Conservation (phyloP, 768 basidiomycete species). For the Russula vinacea region DNA sequence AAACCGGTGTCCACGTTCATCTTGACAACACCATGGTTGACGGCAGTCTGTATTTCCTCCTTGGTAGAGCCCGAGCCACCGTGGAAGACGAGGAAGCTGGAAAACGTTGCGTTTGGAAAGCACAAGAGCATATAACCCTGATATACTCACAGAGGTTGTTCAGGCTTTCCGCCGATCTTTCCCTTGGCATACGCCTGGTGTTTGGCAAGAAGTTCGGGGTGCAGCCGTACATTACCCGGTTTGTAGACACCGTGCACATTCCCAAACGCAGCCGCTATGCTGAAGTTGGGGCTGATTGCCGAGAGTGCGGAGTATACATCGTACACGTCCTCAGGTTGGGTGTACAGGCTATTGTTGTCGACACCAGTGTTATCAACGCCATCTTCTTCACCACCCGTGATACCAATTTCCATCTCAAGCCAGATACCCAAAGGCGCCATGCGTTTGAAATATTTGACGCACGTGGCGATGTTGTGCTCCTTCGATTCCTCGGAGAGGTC, state of each 20-base stretch:
- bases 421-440: slow-evolving; percentile 89
- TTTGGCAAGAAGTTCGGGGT: slow-evolving; percentile 86
- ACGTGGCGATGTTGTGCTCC: slow-evolving; percentile 91
- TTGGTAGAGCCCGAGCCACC: slow-evolving; percentile 97
- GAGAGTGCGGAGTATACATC: slow-evolving; percentile 85
- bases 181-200: slow-evolving; percentile 77
- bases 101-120: slow-evolving; percentile 9
- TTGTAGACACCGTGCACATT: slow-evolving; percentile 99
- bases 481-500: slow-evolving; percentile 92
- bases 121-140: neutral
- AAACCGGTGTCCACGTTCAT: slow-evolving; percentile 95
- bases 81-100: slow-evolving; percentile 97
- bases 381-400: slow-evolving; percentile 99
- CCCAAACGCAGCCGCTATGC: slow-evolving; percentile 96
- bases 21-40: slow-evolving; percentile 91
- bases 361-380: slow-evolving; percentile 97
- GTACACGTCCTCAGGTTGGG: slow-evolving; percentile 93
- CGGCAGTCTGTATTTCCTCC: slow-evolving; percentile 92
- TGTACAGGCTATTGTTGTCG: slow-evolving; percentile 93
- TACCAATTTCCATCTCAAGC: slow-evolving; percentile 99
- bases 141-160: slow-evolving; percentile 75
- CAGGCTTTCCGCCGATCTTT: slow-evolving; percentile 59
- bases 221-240: slow-evolving; percentile 93
- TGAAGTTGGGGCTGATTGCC: slow-evolving; percentile 88
- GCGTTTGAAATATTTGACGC: slow-evolving; percentile 92